phyloP scores from a whole-genome alignment of 2,329 filamentous ascomycete species.

The Penicillium occitanis region DNA sequence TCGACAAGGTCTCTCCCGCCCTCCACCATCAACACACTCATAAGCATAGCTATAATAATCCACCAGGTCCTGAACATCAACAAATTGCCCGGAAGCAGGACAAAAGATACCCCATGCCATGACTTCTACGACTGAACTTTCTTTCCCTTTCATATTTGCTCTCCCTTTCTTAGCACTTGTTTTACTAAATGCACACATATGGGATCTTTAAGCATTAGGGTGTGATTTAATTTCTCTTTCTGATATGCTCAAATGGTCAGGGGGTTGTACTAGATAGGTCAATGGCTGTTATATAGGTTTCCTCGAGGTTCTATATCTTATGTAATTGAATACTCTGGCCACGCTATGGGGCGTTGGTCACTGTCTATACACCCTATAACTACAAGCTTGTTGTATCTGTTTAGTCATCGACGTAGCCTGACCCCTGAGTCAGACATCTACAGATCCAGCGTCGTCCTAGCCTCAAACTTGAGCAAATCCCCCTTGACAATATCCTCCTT shows the following conservation, averaged over 20 bases:
- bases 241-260: background rate
- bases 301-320: background rate
- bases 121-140: constrained; percentile 6
- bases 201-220: background rate
- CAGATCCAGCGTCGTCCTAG: constrained; percentile 16
- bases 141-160: background rate
- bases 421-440: background rate
- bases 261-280: background rate
- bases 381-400: background rate
- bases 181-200: constrained; percentile 10
- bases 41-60: constrained; percentile 24
- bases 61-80: background rate
- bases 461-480: constrained; percentile 24
- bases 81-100: constrained; percentile 8
- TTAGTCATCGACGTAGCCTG: too few relatives aligned
- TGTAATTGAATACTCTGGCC: background rate
- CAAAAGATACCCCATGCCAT: constrained; percentile 22
- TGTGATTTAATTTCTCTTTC: background rate
- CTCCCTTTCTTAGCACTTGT: constrained; percentile 3
- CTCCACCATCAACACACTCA: constrained; percentile 39
- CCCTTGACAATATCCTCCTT: constrained; percentile 42
- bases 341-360: background rate
- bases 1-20: constrained; percentile 29
- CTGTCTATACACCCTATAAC: background rate
- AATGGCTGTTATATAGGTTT: background rate